Evolutionary conservation across 2,329 filamentous ascomycete genomes (phyloP), one percentile per base, ranked within the genome.

Genomic region (Elsinoe australis): DNA sequence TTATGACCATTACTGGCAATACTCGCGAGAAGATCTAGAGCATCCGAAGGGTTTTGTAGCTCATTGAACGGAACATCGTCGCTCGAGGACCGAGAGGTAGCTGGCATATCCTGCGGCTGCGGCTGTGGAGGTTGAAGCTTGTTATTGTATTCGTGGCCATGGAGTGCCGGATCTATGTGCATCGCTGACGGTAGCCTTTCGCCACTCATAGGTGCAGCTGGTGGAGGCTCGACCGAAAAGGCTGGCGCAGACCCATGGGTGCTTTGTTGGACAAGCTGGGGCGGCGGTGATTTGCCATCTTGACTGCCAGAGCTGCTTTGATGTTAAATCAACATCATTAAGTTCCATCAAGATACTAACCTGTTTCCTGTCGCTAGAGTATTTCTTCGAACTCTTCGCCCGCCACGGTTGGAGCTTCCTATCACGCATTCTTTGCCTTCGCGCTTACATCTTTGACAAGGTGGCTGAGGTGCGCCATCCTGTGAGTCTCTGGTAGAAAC

Each of bases 371-470:
- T 31, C 24, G 21, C 33, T 6, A 14, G 18, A 28, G 14, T 17
- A 12, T 21, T 48, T 33, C 39, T 36, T 19, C 32, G 22, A 8
- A 36, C 33, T 4, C 45, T 35, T 49, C 75, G 69, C 10, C 77
- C 77, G 36, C 77, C 77, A 48, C 76, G 72, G 57, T 79, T 79
- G 39, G 74, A 78, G 35, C 73, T 72, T 5, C 75, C 76, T 15
- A 80, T 68, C 8, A 80, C 69, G 58, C 77, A 80, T 52, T 79
- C 75, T 46, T 75, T 73, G 49, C 70, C 67, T 53, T 79, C 75
- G 55, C 72, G 71, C 52, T 74, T 71, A 61, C 77, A 80, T 48
- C 77, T 67, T 45, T 75, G 70, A 55, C 77, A 80, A 19, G 77
- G 77, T 21, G 67, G 71, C 58, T 59, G 71, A 61, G 59, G 72